These are phyloP conservation scores for Flaveria sonorensis DNA, from an alignment of 129 eudicot species.

Conservation along the genomic window DNA sequence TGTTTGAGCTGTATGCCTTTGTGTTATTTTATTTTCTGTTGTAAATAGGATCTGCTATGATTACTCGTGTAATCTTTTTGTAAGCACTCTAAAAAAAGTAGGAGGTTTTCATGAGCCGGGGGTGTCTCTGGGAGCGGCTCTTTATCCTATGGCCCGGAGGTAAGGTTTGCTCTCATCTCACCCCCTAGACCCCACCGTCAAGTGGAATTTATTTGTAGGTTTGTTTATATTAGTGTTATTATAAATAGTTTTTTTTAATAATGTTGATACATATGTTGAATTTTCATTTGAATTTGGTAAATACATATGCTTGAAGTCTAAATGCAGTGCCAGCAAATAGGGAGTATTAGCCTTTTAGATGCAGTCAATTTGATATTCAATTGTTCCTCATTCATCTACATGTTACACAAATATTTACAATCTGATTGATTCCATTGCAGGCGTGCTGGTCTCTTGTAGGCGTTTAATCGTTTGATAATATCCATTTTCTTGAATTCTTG, in stretches of 20 bases:
- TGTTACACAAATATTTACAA: neutral
- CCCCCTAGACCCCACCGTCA: no score
- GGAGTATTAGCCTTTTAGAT: neutral
- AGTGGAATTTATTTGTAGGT: no score
- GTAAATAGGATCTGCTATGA: no score
- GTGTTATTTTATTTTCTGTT: no score
- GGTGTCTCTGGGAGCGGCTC: no score
- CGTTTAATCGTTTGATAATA: neutral
- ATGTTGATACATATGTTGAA: neutral
- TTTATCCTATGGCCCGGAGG: no score
- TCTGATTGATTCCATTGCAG: conserved; percentile 33
- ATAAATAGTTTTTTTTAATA: neutral
- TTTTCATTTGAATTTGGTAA: neutral
- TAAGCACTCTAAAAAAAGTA: no score
- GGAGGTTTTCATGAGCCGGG: no score
- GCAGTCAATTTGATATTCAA: neutral
- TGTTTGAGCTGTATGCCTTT: no score
- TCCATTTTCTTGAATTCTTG: conserved; percentile 12
- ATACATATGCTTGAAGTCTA: neutral
- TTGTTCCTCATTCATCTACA: neutral
- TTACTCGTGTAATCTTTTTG: no score
- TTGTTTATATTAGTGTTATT: neutral
- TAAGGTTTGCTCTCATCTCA: no score
- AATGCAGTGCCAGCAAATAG: conserved; percentile 1
- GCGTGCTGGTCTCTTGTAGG: conserved; percentile 17